phyloP scores from a whole-genome alignment of 805 yeast genomes.

The Starmera dryadoides region DNA sequence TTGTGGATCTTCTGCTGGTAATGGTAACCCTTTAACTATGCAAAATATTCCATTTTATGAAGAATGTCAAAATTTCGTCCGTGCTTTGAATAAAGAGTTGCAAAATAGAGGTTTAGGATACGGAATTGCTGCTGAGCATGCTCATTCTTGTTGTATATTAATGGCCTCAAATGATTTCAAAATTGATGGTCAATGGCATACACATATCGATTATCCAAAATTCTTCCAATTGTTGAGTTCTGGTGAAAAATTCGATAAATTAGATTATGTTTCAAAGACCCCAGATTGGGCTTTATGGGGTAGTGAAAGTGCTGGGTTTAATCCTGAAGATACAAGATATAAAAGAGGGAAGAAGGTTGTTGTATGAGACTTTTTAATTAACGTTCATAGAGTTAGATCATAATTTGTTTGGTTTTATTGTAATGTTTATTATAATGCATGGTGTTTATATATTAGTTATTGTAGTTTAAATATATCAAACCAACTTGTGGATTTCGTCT shows the following conservation, averaged over 20 bases:
- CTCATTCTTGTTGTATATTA: slow-evolving; percentile 88
- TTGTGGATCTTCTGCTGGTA: slow-evolving; percentile 81
- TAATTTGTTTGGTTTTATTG: neutral
- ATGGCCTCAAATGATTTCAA: slow-evolving; percentile 72
- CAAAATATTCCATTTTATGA: slow-evolving; percentile 92
- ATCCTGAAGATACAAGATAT: slow-evolving; percentile 67
- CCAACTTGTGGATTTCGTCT: neutral
- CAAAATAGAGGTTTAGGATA: slow-evolving; percentile 61
- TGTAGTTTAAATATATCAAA: neutral
- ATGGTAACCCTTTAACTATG: slow-evolving; percentile 89
- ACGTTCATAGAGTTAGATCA: no score
- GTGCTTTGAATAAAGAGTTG: slow-evolving; percentile 52
- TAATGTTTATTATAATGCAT: neutral
- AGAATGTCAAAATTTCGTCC: slow-evolving; percentile 76
- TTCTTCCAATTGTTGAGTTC: slow-evolving; percentile 62
- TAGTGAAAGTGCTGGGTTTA: slow-evolving; percentile 77
- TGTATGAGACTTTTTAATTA: slow-evolving; percentile 13
- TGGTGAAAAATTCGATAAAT: slow-evolving; percentile 63
- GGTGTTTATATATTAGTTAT: neutral
- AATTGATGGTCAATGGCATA: slow-evolving; percentile 70
- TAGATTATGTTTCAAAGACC: slow-evolving; percentile 76
- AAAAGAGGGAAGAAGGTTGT: slow-evolving; percentile 54
- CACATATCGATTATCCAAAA: slow-evolving; percentile 77
- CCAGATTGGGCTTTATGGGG: slow-evolving; percentile 94
- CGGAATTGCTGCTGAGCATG: slow-evolving; percentile 90